Base-by-base conservation (phyloP, 1,284 basidiomycete genomes). In the Pseudozyma thailandica region DNA sequence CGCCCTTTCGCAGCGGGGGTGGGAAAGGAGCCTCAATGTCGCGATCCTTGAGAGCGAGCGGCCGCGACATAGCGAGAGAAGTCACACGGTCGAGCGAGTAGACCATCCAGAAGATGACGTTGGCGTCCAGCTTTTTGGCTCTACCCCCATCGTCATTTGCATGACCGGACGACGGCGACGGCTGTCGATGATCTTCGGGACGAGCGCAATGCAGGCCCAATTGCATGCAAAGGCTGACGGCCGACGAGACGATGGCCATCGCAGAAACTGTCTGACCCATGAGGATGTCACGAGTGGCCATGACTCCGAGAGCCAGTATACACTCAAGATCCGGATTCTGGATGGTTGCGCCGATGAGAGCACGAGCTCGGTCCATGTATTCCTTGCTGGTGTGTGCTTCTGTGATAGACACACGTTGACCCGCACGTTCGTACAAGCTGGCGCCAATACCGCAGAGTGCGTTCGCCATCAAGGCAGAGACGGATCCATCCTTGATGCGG, bases 21-120 rank as follows among this genome's bases (percentile, higher is more conserved):
- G 68, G 68, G 46, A 71, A 65, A 8, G 39, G 18, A 0, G 49
- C 50, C 30, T 72, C 69, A 28, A 72, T 60, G 47, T 72, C 69
- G 7, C 20, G 44, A 28, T 72, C 69, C 54, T 66, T 62, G 45
- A 72, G 57, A n/a, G 59, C 51, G 10, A 59, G 23, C 4, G 69
- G 69, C 12, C 59, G 50, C 2, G 55, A 58, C 1, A 59, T 72
- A n/a, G 48, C 52, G 12, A 72, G 37, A 26, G 69, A 43, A 21
- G 59, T 64, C 52, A 72, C 50, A n/a, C 69, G 58, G 18, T 72
- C 69, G n/a, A 72, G 27, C 30, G 59, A 58, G 43, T 63, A 72
- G 35, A 47, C 39, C 50, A 66, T 55, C 69, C 69, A 72, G 20
- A 72, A 72, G 3, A 66, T 39, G 16, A 53, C 51, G 7, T 50